Percentiles rank a stretch among this genome's conserved stretches.
These are phyloP conservation scores for Pichia membranifaciens DNA, from an alignment of 805 yeast genomes.

Conservation along the genomic window DNA sequence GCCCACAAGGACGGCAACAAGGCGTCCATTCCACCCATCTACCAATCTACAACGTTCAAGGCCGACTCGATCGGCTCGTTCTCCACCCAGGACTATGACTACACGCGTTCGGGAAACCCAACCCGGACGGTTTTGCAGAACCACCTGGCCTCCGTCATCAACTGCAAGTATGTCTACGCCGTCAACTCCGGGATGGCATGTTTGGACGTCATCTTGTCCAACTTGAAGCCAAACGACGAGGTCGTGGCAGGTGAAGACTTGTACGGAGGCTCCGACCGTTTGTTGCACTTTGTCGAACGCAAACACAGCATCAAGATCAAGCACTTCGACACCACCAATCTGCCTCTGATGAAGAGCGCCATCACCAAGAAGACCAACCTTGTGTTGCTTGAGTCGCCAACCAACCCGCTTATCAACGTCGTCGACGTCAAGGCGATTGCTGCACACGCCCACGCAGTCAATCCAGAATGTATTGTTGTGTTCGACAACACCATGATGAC, in stretches of 20 bases:
- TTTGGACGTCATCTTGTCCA: constrained; percentile 65
- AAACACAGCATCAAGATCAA: constrained; percentile 60
- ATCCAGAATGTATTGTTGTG: constrained; percentile 66
- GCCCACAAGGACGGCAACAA: constrained; percentile 64
- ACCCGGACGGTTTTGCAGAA: constrained; percentile 76
- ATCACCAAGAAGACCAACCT: constrained; percentile 57
- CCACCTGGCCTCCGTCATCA: constrained; percentile 73
- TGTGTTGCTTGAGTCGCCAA: constrained; percentile 86
- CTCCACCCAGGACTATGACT: constrained; percentile 64
- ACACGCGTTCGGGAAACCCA: constrained; percentile 92
- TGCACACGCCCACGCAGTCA: constrained; percentile 56
- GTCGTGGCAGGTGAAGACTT: constrained; percentile 92
- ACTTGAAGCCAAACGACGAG: constrained; percentile 77
- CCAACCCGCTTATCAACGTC: constrained; percentile 87
- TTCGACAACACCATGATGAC: constrained; percentile 98
- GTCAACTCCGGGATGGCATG: constrained; percentile 94
- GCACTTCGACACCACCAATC: constrained; percentile 79
- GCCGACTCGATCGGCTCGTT: constrained; percentile 64
- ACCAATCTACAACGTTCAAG: constrained; percentile 93
- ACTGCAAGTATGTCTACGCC: constrained; percentile 70
- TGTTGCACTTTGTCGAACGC: constrained; percentile 63
- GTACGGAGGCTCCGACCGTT: constrained; percentile 89
- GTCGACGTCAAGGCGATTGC: constrained; percentile 71
- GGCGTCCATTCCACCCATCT: constrained; percentile 81
- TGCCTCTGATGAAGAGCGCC: constrained; percentile 51